Base-by-base conservation (phyloP, 164 flowering plant genomes). In the Magnolia officinalis region DNA sequence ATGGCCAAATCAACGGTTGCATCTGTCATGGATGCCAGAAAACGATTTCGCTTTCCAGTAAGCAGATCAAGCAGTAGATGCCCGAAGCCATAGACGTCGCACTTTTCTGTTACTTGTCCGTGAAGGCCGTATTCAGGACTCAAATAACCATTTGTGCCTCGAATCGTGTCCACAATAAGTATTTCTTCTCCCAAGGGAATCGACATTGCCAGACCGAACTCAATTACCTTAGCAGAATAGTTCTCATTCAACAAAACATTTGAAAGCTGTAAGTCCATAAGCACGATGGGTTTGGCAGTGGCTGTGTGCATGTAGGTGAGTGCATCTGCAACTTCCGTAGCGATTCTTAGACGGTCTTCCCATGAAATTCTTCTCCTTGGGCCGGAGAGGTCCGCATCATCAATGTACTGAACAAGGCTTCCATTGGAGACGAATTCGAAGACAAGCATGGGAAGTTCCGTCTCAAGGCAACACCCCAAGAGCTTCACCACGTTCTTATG, bases 31-130 rank as follows among this genome's bases (percentile, higher is more conserved):
- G 29, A 26, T 26, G 29, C 2, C 29, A 26, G 29, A 26, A 26
- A 26, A 26, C 29, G 29, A 26, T 1, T 1, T 0, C 2, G 29
- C 29, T 26, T 26, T 26, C 29, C 29, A 26, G 29, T 26, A 26
- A 90, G 63, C 51, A 90, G 85, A 77, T 89, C 92, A n/a, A 87
- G 87, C 77, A 89, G 50, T 50, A 88, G 89, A 6, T 86, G 88
- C 49, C 95, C 91, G 19, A 74, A 87, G 70, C 92, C 85, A 63
- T 86, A 88, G 26, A 89, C 91, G 84, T 90, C 92, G 61, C 92
- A 89, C 76, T 90, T 89, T 21, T 87, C 92, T 3, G 89, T 87
- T 18, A 89, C 70, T 67, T 86, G 90, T 74, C 86, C 85, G 79
- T 80, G 85, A 6, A 83, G 80, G 20, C 78, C 85, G 79, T 88